Base-by-base conservation (phyloP, 202 grass and related monocot genomes). In the Setaria viridis region DNA sequence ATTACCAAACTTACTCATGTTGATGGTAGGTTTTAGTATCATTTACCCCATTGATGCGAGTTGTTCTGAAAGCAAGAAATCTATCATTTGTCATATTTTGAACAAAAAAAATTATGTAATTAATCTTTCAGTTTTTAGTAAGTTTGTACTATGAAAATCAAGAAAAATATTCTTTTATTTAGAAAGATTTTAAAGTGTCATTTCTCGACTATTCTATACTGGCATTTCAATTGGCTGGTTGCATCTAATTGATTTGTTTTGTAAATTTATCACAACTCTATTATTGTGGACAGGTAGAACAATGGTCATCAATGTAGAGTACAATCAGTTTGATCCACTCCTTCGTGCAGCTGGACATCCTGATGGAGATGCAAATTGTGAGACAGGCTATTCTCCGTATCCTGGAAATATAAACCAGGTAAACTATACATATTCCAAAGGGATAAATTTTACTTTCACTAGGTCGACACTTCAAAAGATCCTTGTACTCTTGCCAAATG, bases 331-430 rank as follows among this genome's bases (percentile, higher is more conserved):
- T 78, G 96, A 99, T 56, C 96, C 96, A 72, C 87, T 99, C 42
- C 96, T 99, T 82, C 85, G 88, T 83, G 93, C 93, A 77, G 90
- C 93, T 63, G 93, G 96, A 45, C 90, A 99, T 91, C 78, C 93
- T 88, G 96, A 99, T 60, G 96, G 96, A 80, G 96, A 96, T 85
- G 88, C 81, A 83, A 99, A 99, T 76, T 78, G 67, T 78, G 93
- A 96, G 46, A 99, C 93, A 62, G 93, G 91, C 4, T 96, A 91
- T 87, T 99, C 96, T 88, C 93, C 93, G 49, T 99, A 91, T 75
- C 96, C 96, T 87, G 93, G 96, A 73, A 99, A 99, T 76, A 99
- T 99, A 91, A 99, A 99, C 54, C 96, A 99, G 93, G 96, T 98
- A 85, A 80, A 58, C 53, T 67, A 48, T 58, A 50, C 39, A 50